A percentile compares a stretch with the other conserved stretches of the same genome.
These are phyloP conservation scores for Planoprotostelium fungivorum DNA, from an alignment of 78 protist genomes.

Conservation along the genomic window DNA sequence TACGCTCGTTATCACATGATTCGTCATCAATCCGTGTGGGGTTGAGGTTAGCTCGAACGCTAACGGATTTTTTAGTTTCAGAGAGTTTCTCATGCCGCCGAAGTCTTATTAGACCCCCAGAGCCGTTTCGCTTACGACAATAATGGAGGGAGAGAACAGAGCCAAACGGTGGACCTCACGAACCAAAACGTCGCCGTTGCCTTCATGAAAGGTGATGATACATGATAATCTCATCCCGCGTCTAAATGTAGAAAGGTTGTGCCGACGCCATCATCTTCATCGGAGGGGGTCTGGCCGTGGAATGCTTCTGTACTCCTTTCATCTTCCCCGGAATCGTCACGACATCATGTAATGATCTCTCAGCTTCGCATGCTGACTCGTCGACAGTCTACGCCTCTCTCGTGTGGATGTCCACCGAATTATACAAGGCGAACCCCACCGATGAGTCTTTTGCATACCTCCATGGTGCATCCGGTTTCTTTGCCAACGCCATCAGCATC, in stretches of 20 bases:
- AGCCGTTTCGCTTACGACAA: not conserved
- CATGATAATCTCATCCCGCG: too few species aligned
- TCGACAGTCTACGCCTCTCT: not conserved
- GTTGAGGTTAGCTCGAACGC: too few species aligned
- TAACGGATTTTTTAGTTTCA: too few species aligned
- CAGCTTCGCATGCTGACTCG: not conserved
- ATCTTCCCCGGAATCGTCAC: not conserved
- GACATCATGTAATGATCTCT: not conserved
- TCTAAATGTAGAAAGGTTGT: not conserved
- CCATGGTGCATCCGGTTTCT: not conserved
- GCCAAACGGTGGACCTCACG: not conserved
- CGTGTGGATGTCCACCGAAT: not conserved
- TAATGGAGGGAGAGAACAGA: not conserved
- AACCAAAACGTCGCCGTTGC: not conserved
- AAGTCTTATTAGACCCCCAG: not conserved
- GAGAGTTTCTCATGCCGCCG: not conserved
- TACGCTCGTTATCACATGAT: not conserved
- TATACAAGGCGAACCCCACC: not conserved
- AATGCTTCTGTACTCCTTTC: not conserved
- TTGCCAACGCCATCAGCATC: not conserved
- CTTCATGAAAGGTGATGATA: not conserved
- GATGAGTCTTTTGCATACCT: not conserved
- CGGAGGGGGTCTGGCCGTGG: not conserved
- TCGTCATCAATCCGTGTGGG: not conserved
- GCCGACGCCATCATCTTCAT: not conserved